Evolutionary conservation across 768 basidiomycete genomes (phyloP).

Genomic region (Auriscalpium vulgare): DNA sequence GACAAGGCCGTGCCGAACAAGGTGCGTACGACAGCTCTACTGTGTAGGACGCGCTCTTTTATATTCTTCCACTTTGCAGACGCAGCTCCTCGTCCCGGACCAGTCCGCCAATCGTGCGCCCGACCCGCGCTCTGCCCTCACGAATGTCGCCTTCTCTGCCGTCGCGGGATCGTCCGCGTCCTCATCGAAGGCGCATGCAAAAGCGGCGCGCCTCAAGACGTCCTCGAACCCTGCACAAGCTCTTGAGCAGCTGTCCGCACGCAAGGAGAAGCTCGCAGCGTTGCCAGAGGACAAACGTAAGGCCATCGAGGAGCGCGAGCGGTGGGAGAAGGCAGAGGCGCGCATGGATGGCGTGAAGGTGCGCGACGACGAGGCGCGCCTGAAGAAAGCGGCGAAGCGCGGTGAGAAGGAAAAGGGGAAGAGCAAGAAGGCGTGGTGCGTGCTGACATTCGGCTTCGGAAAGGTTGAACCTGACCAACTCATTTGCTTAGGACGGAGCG

Average conservation of each 20-base stretch:
- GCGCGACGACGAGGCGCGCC: constrained; percentile 68
- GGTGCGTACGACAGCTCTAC: constrained; percentile 28
- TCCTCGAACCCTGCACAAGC: constrained; percentile 82
- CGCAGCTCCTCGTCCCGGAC: constrained; percentile 68
- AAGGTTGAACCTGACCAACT: neutral
- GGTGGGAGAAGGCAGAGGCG: constrained; percentile 87
- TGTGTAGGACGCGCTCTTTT: neutral
- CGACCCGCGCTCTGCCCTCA: constrained; percentile 25
- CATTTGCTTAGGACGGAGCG: constrained; percentile 65
- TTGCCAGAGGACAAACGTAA: constrained; percentile 82
- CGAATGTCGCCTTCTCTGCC: constrained; percentile 67
- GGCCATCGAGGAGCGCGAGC: constrained; percentile 69
- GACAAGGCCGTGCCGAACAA: constrained; percentile 41
- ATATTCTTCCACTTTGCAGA: constrained; percentile 30
- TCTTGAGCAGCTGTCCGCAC: constrained; percentile 66
- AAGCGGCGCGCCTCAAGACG: constrained; percentile 49
- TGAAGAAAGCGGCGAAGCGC: constrained; percentile 92
- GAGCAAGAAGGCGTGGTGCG: constrained; percentile 81
- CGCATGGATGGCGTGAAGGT: constrained; percentile 89
- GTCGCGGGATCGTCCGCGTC: constrained; percentile 36
- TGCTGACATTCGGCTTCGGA: constrained; percentile 7
- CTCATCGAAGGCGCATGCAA: constrained; percentile 31
- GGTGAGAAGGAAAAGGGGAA: constrained; percentile 86
- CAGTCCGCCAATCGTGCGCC: constrained; percentile 16
- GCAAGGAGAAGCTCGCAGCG: constrained; percentile 67